Conservation (phyloP, 2,329 filamentous ascomycete genomes). For the Aspergillus sp. region DNA sequence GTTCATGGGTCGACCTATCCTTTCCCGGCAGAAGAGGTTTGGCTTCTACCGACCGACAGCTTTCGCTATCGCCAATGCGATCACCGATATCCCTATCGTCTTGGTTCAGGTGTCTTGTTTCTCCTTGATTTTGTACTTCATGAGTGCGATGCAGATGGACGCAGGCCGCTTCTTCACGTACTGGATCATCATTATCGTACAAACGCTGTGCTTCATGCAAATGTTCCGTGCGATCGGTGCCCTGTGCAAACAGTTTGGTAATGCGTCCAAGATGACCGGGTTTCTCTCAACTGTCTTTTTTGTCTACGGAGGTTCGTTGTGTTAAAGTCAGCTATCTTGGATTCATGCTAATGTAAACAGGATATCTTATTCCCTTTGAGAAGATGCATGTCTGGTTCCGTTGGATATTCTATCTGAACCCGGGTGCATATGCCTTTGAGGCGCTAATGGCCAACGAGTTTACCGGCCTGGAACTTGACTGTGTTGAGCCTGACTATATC, state of each 20-base stretch:
- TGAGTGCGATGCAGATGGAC: slow-evolving; percentile 55
- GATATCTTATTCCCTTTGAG: slow-evolving; percentile 62
- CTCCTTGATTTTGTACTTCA: slow-evolving; percentile 62
- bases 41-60: slow-evolving; percentile 65
- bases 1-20: slow-evolving; percentile 64
- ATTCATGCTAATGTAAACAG: slow-evolving; percentile 25
- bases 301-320: slow-evolving; percentile 51
- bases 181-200: slow-evolving; percentile 54
- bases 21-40: slow-evolving; percentile 69
- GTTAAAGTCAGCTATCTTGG: background rate
- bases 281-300: slow-evolving; percentile 47
- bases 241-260: slow-evolving; percentile 48
- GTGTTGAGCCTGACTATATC: slow-evolving; percentile 52
- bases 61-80: slow-evolving; percentile 58
- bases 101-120: slow-evolving; percentile 60
- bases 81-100: slow-evolving; percentile 59
- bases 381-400: slow-evolving; percentile 64
- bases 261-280: slow-evolving; percentile 50
- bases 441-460: slow-evolving; percentile 71
- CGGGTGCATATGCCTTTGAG: slow-evolving; percentile 68
- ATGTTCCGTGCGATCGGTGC: slow-evolving; percentile 54
- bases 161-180: slow-evolving; percentile 63
- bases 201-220: slow-evolving; percentile 54
- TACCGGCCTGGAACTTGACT: slow-evolving; percentile 55
- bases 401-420: slow-evolving; percentile 66